Base-by-base conservation (phyloP, 2,329 filamentous ascomycete species). In the Xylaria sp. region DNA sequence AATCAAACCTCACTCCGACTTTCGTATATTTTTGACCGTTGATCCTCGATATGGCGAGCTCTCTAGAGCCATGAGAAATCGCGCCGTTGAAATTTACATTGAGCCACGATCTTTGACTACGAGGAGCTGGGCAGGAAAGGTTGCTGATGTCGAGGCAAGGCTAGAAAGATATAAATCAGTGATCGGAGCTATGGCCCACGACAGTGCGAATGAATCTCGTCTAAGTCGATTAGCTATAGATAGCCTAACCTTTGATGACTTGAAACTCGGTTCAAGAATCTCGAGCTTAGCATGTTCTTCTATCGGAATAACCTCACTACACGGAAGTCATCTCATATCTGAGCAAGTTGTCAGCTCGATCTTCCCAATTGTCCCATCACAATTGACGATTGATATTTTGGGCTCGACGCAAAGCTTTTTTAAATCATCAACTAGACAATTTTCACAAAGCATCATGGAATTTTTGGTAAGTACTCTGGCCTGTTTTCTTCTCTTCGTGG, bases 11-110 rank as follows among this genome's bases (percentile, higher is more conserved):
- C 93, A 98, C 78, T 84, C 90, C 0, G 86, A 92, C 63, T 99
- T 99, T 77, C 86, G 94, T 59, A 87, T 99, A 19, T 98, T 99
- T 76, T 80, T 99, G 73, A 98, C 94, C 0, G 90, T 96, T 80
- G 94, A 99, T 74, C 89, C 95, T 46, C 87, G 89, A 51, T 91
- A 97, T 74, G 96, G 95, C 17, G 95, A 99, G 75, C 82, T 99
- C 8, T 99, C 95, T 3, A 86, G 95, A 65, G 95, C 95, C 0
- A 99, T 99, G 95, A 85, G 96, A 59, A 99, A 99, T 76, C 87
- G 95, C 74, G 93, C 93, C 49, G 84, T 97, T 25, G 96, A 99
- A 76, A 90, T 99, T 9, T 95, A 89, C 71, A 81, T 99, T 46
- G 82, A 87, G 64, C 75, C 75, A 6, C 72, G 78, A 4, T 76